Conservation (phyloP, 1,284 basidiomycete species). For the Clitocybe nebularis region DNA sequence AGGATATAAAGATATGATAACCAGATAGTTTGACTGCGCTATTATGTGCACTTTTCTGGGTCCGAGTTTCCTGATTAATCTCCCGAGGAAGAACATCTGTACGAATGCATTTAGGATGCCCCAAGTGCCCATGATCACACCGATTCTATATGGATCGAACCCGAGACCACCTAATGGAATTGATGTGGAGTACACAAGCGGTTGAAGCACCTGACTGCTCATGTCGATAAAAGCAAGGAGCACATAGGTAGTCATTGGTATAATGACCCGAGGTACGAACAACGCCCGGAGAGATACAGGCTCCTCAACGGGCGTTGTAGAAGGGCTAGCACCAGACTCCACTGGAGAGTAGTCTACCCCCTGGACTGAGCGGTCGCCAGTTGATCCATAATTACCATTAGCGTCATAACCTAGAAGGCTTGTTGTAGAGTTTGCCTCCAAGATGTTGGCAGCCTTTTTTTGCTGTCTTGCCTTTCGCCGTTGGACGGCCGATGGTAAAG, state of each 20-base stretch:
- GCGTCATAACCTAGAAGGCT: slow-evolving; percentile 8
- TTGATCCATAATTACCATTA: slow-evolving; percentile 11
- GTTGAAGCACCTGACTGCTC: slow-evolving; percentile 27
- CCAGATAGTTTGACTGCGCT: slow-evolving; percentile 19
- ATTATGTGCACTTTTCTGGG: slow-evolving; percentile 19
- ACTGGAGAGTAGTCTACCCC: neutral
- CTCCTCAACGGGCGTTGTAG: slow-evolving; percentile 1
- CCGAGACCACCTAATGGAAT: slow-evolving; percentile 30
- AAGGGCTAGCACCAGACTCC: neutral
- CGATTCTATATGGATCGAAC: slow-evolving; percentile 27
- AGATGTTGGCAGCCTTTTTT: slow-evolving; percentile 6
- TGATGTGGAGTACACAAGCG: slow-evolving; percentile 33
- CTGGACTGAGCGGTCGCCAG: neutral
- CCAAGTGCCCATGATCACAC: slow-evolving; percentile 25
- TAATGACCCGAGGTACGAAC: slow-evolving; percentile 26
- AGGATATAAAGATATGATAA: slow-evolving; percentile 23
- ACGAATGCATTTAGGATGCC: slow-evolving; percentile 28
- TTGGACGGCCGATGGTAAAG: slow-evolving; percentile 17
- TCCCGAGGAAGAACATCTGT: slow-evolving; percentile 25
- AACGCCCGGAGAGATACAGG: slow-evolving; percentile 23
- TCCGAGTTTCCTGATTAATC: slow-evolving; percentile 24
- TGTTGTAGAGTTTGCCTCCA: slow-evolving; percentile 7
- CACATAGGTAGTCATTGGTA: slow-evolving; percentile 29
- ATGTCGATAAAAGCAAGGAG: slow-evolving; percentile 35
- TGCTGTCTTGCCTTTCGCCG: slow-evolving; percentile 7